A percentile compares a stretch with the other conserved stretches of the same genome.
These are phyloP conservation scores for Garcia nutans DNA, from an alignment of 345 rosid genomes.

Conservation along the genomic window DNA sequence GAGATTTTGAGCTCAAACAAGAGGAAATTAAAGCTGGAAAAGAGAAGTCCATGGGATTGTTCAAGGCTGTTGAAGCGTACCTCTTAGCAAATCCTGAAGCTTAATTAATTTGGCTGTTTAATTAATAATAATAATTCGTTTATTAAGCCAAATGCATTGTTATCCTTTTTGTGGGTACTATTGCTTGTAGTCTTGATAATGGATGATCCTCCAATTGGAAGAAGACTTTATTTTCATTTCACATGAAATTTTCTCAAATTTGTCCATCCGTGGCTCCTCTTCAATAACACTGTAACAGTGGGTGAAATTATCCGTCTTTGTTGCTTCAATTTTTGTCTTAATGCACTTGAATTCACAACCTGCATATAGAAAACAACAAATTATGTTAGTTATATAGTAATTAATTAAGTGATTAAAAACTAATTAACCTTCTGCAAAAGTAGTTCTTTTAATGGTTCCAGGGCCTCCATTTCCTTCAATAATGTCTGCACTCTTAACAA, in stretches of 20 bases:
- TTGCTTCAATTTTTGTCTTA: conserved; percentile 36
- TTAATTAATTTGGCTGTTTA: neutral
- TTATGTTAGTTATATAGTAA: too few relatives aligned
- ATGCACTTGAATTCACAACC: conserved; percentile 24
- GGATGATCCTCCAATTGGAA: conserved; percentile 34
- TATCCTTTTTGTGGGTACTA: too few relatives aligned
- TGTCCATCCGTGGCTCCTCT: conserved; percentile 23
- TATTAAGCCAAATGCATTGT: neutral
- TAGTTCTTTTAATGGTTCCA: neutral
- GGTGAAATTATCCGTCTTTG: conserved; percentile 35
- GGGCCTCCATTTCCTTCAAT: neutral
- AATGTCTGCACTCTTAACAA: conserved; percentile 18
- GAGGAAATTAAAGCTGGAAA: conserved; percentile 20
- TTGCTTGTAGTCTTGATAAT: neutral
- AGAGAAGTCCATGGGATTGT: conserved; percentile 16
- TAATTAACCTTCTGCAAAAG: neutral
- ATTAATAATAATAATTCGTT: neutral
- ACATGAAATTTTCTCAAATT: conserved; percentile 26
- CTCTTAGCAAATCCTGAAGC: conserved; percentile 29
- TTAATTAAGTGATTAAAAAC: neutral
- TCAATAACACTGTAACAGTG: conserved; percentile 38
- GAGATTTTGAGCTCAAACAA: conserved; percentile 16
- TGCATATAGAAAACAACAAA: conserved; percentile 1
- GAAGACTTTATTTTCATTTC: conserved; percentile 38
- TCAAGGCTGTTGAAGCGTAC: conserved; percentile 32